Conservation (phyloP, 805 yeast genomes). For the Sungouiella thailandica region DNA sequence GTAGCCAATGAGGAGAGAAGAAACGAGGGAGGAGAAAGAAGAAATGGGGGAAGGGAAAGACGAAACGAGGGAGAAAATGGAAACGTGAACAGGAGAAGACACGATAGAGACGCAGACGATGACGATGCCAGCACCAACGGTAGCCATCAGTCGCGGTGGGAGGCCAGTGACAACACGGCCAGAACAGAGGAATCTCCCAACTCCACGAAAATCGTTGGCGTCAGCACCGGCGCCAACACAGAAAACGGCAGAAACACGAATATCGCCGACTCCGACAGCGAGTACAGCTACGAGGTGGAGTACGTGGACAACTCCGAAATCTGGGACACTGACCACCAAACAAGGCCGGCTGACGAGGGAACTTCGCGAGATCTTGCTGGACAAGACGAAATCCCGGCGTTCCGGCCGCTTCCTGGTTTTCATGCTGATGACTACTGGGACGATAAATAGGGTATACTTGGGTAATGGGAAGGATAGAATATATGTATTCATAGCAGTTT, state of each 20-base stretch:
- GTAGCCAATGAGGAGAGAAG: background rate
- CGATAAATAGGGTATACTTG: slow-evolving; percentile 19
- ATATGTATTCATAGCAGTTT: no score
- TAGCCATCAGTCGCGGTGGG: no score
- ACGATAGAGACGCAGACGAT: background rate
- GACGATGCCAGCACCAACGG: no score
- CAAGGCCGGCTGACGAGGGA: background rate
- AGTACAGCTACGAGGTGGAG: slow-evolving; percentile 7
- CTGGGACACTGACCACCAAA: background rate
- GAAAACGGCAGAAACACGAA: background rate
- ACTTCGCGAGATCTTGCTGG: slow-evolving; percentile 5
- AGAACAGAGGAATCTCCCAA: no score
- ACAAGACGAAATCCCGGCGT: slow-evolving; percentile 34
- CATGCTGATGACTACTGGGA: slow-evolving; percentile 44
- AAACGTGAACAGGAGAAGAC: no score
- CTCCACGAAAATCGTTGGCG: background rate
- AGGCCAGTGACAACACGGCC: no score
- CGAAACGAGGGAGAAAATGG: background rate
- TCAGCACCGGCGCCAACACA: background rate
- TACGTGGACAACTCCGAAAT: background rate
- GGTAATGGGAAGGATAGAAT: no score
- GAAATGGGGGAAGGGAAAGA: background rate
- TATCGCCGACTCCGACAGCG: slow-evolving; percentile 22
- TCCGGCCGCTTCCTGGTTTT: slow-evolving; percentile 44
- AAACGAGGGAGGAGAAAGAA: background rate